These are phyloP conservation scores for Populus hybrid DNA, from an alignment of 441 rosid species.

Conservation along the genomic window DNA sequence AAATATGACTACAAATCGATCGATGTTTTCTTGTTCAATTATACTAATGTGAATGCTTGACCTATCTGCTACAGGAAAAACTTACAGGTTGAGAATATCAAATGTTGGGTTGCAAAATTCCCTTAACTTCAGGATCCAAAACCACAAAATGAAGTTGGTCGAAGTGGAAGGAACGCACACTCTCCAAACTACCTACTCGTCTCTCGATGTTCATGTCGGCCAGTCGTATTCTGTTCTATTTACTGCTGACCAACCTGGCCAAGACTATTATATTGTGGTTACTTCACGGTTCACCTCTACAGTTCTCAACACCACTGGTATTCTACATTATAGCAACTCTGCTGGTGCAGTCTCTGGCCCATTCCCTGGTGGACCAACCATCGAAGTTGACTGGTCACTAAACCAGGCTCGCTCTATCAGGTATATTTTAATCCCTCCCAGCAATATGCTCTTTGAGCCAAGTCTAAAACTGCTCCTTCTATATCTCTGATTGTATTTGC, in stretches of 20 bases:
- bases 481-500: not conserved
- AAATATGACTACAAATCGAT: not conserved
- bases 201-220: conserved; percentile 88
- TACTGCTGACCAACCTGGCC: conserved; percentile 80
- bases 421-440: conserved; percentile 26
- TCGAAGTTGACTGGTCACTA: conserved; percentile 74
- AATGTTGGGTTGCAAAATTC: conserved; percentile 78
- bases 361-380: conserved; percentile 75
- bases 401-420: conserved; percentile 93
- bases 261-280: conserved; percentile 78
- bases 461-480: not conserved
- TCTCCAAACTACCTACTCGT: conserved; percentile 63
- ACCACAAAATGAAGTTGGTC: conserved; percentile 72
- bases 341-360: conserved; percentile 66
- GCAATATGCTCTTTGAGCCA: not conserved
- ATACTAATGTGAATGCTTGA: not conserved
- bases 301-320: conserved; percentile 55
- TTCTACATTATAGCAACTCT: conserved; percentile 76
- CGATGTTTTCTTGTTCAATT: not conserved
- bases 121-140: conserved; percentile 81
- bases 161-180: conserved; percentile 97
- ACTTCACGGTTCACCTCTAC: conserved; percentile 66
- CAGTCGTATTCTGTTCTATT: conserved; percentile 77
- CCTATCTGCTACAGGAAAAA: conserved; percentile 47
- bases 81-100: conserved; percentile 83